phyloP scores from a whole-genome alignment of 805 yeast species.

The Kodamaea lidongshanica region DNA sequence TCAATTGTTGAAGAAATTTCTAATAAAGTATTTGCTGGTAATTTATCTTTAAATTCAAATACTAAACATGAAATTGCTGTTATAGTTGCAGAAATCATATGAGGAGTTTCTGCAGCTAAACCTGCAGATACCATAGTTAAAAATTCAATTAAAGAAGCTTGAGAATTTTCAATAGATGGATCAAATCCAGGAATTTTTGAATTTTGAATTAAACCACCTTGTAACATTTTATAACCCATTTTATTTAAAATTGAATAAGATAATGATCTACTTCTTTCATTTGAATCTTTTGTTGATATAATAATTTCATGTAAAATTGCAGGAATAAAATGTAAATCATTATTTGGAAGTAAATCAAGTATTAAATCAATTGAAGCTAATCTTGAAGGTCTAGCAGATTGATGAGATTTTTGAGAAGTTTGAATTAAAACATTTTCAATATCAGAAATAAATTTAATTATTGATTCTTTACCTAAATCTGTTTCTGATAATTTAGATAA shows the following conservation, averaged over 20 bases:
- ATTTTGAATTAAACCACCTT: conserved; percentile 63
- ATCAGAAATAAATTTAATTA: conserved; percentile 46
- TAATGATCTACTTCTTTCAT: conserved; percentile 82
- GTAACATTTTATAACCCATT: conserved; percentile 74
- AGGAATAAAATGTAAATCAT: conserved; percentile 73
- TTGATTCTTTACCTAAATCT: conserved; percentile 53
- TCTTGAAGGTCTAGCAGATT: conserved; percentile 78
- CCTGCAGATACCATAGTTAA: conserved; percentile 96
- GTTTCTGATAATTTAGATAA: conserved; percentile 65
- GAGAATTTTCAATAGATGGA: conserved; percentile 51
- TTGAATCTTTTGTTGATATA: conserved; percentile 82
- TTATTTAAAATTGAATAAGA: conserved; percentile 70
- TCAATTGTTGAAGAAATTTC: conserved; percentile 86
- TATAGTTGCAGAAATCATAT: conserved; percentile 91
- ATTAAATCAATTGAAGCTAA: conserved; percentile 59
- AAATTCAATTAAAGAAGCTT: conserved; percentile 70
- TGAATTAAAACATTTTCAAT: conserved; percentile 56
- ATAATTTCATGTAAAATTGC: conserved; percentile 80
- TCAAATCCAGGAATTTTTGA: conserved; percentile 64
- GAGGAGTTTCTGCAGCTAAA: conserved; percentile 86
- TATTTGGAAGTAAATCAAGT: conserved; percentile 54
- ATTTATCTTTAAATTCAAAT: conserved; percentile 71
- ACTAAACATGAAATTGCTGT: conserved; percentile 84
- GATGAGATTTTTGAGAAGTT: conserved; percentile 51
- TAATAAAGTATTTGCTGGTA: conserved; percentile 53